phyloP scores from a whole-genome alignment of 192 early-diverging fungal species.

The Phycomyces blakesleeanus region DNA sequence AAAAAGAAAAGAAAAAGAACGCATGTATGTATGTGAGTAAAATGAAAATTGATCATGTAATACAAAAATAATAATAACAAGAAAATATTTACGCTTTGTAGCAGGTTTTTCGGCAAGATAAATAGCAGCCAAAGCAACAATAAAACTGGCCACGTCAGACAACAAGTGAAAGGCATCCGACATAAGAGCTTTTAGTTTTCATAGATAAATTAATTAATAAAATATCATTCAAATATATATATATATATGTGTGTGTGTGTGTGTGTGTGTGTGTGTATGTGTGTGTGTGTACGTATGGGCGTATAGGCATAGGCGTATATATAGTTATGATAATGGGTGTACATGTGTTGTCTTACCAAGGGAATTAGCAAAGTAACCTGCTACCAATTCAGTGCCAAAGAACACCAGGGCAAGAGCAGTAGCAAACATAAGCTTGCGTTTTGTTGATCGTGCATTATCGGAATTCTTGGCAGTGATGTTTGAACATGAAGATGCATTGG shows the following conservation, averaged over 20 bases:
- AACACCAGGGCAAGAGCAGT: conserved; percentile 54
- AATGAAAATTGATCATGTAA: no score
- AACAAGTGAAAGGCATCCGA: conserved; percentile 75
- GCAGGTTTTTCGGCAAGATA: conserved; percentile 60
- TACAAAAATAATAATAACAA: neutral
- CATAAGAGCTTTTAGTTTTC: no score
- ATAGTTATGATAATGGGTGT: no score
- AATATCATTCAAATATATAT: no score
- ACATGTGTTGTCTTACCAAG: no score
- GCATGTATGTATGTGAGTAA: no score
- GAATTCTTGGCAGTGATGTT: conserved; percentile 16
- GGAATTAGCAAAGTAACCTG: conserved; percentile 51
- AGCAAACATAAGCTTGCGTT: conserved; percentile 52
- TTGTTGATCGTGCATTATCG: conserved; percentile 14
- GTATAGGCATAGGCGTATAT: no score
- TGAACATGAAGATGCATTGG: conserved; percentile 14
- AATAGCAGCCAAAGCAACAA: conserved; percentile 63
- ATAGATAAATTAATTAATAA: no score
- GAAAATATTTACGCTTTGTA: conserved; percentile 48
- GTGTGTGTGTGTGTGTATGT: neutral
- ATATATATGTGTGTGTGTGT: neutral
- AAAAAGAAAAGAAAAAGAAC: no score
- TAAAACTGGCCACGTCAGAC: conserved; percentile 69
- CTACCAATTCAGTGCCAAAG: conserved; percentile 61
- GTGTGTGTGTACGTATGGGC: no score